phyloP scores from a whole-genome alignment of 179 eudicot genomes.

The Beta corolliflora region DNA sequence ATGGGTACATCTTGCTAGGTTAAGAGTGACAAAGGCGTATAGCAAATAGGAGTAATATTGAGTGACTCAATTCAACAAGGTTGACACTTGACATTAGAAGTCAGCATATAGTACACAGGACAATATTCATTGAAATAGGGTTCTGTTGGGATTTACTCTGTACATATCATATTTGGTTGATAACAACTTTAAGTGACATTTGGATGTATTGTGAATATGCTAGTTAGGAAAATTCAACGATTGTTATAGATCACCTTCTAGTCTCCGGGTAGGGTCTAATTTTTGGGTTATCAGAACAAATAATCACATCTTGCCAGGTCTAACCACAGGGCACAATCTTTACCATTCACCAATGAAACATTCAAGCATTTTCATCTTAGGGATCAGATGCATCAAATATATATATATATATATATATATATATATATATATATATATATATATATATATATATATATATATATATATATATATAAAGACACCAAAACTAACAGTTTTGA shows the following conservation, averaged over 20 bases:
- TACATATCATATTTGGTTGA: not conserved
- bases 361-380: not conserved
- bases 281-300: not conserved
- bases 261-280: not conserved
- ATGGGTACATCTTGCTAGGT: not conserved
- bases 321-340: not conserved
- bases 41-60: not conserved
- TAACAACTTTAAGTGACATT: not conserved
- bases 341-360: not conserved
- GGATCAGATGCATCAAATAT: not conserved
- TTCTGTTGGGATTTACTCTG: not conserved
- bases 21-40: not conserved
- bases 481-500: constrained; percentile 7
- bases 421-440: too few relatives aligned
- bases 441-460: too few relatives aligned
- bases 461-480: not conserved
- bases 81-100: not conserved
- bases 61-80: not conserved
- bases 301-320: not conserved
- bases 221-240: not conserved
- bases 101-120: not conserved
- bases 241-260: not conserved
- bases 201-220: not conserved
- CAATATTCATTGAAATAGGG: not conserved
- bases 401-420: too few relatives aligned